Conservation (phyloP, 371 early-diverging fungal genomes). For the Dichotomocladium elegans region DNA sequence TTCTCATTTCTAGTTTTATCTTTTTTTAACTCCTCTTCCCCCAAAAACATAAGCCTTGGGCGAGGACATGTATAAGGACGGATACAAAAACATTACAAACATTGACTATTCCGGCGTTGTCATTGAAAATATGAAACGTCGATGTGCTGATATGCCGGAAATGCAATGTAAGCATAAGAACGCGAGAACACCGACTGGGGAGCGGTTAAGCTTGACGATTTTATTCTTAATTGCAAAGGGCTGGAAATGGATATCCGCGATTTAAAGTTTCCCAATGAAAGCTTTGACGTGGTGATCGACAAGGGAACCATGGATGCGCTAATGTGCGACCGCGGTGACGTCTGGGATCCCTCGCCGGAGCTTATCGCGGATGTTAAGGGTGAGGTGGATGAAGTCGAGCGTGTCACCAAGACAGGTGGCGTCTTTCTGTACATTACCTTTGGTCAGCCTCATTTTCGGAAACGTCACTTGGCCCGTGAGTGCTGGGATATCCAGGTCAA, state of each 20-base stretch:
- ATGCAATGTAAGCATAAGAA: slow-evolving; percentile 50
- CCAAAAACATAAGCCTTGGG: slow-evolving; percentile 49
- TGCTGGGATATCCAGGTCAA: slow-evolving; percentile 64
- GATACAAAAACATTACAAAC: slow-evolving; percentile 74
- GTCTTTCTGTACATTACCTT: slow-evolving; percentile 86
- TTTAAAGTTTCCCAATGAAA: slow-evolving; percentile 50
- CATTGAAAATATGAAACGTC: slow-evolving; percentile 72
- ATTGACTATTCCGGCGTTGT: slow-evolving; percentile 80
- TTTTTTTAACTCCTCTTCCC: background rate
- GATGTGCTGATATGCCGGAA: slow-evolving; percentile 54
- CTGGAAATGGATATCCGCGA: slow-evolving; percentile 78
- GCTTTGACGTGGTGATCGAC: slow-evolving; percentile 79
- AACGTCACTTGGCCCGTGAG: slow-evolving; percentile 64
- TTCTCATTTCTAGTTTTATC: background rate
- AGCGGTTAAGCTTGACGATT: background rate
- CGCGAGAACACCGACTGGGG: background rate
- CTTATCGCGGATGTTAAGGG: slow-evolving; percentile 57
- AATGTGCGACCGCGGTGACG: slow-evolving; percentile 82
- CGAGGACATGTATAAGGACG: slow-evolving; percentile 79
- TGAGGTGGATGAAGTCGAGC: slow-evolving; percentile 74
- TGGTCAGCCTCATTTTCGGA: slow-evolving; percentile 89
- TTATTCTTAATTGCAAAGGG: slow-evolving; percentile 41
- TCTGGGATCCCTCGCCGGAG: slow-evolving; percentile 82
- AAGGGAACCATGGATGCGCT: slow-evolving; percentile 87
- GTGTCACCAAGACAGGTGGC: slow-evolving; percentile 74